A percentile compares a stretch with the other conserved stretches of the same genome.
phyloP scores from a whole-genome alignment of 495 filamentous ascomycete species.

The Lasiosphaeris hirsuta region DNA sequence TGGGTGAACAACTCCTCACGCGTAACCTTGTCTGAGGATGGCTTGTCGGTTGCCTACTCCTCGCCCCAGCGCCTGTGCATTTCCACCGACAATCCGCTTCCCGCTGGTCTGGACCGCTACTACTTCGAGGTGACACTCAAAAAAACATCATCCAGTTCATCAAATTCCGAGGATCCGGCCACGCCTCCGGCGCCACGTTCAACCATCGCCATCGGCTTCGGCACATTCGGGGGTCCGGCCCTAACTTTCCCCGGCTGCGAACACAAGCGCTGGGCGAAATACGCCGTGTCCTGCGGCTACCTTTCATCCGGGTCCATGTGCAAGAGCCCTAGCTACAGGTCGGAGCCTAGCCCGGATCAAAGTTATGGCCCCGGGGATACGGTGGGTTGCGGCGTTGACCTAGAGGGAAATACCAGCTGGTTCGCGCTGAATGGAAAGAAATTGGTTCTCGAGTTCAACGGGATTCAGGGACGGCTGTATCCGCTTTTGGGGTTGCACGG shows the following conservation, averaged over 20 bases:
- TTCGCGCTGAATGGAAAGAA: not conserved
- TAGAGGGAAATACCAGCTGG: not conserved
- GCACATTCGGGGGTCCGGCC: not conserved
- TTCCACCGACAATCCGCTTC: not conserved
- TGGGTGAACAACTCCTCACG: constrained; percentile 10
- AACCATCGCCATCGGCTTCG: not conserved
- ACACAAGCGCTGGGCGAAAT: too few relatives aligned
- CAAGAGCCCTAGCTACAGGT: not conserved
- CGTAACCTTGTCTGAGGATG: not conserved
- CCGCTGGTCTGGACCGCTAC: too few relatives aligned
- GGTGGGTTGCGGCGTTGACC: not conserved
- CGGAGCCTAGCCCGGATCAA: not conserved
- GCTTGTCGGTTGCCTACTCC: not conserved
- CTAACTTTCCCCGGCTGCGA: not conserved
- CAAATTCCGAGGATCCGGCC: not conserved
- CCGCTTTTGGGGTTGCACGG: not conserved
- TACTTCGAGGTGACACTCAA: too few relatives aligned
- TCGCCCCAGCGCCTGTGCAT: not conserved
- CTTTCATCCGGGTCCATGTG: not conserved
- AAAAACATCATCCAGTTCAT: not conserved
- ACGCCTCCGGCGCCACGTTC: too few relatives aligned
- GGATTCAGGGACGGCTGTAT: not conserved
- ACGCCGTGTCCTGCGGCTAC: not conserved
- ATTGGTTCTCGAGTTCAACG: not conserved
- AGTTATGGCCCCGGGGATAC: not conserved